These are phyloP conservation scores for Byssoonygena ceratinophila DNA, from an alignment of 2,329 filamentous ascomycete species.

Conservation along the genomic window DNA sequence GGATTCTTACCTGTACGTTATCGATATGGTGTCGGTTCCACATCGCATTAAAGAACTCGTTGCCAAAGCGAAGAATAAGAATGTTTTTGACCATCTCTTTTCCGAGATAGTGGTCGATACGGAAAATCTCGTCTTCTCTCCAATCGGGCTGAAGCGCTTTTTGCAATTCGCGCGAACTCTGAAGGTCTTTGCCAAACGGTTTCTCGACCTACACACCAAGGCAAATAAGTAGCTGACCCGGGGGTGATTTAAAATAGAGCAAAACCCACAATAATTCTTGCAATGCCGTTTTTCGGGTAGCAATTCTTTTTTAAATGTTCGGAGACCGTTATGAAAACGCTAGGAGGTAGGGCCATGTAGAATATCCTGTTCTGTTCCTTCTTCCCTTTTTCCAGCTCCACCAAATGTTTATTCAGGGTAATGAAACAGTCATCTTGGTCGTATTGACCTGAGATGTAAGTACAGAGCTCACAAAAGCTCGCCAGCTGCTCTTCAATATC, in stretches of 20 bases:
- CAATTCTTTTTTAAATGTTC: constrained; percentile 96
- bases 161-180: constrained; percentile 86
- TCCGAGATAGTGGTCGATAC: constrained; percentile 97
- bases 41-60: constrained; percentile 95
- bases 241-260: too few relatives aligned
- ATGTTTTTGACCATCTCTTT: constrained; percentile 99
- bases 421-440: constrained; percentile 93
- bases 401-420: constrained; percentile 71
- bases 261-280: constrained; percentile 74
- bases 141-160: constrained; percentile 92
- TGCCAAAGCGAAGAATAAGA: constrained; percentile 91
- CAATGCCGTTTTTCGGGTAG: constrained; percentile 83
- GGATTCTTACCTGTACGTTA: constrained; percentile 62
- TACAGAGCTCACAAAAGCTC: constrained; percentile 77
- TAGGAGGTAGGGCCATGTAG: constrained; percentile 98
- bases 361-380: constrained; percentile 85
- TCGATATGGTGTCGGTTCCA: constrained; percentile 99
- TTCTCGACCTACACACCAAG: constrained; percentile 68
- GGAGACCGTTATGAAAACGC: constrained; percentile 94
- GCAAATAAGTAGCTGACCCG: not conserved
- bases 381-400: constrained; percentile 70
- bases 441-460: constrained; percentile 94
- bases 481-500: constrained; percentile 92
- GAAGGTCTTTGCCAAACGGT: constrained; percentile 94
- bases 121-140: constrained; percentile 98